Evolutionary conservation across 2,329 filamentous ascomycete genomes (phyloP), one percentile per base, ranked within the genome.

Genomic region (Kalmusia sp.): DNA sequence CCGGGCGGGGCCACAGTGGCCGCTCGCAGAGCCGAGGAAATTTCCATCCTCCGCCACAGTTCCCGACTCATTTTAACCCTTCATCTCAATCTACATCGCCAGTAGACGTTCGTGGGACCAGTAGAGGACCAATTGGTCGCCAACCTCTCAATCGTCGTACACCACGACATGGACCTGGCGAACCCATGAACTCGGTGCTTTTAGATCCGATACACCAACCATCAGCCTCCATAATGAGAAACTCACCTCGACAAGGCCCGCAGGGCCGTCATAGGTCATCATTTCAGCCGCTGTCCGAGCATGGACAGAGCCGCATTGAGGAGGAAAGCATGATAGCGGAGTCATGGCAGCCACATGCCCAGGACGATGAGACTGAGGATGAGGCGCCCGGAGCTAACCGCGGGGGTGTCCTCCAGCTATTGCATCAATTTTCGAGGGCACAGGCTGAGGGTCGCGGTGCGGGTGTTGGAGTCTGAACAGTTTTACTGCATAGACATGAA

Each of bases 121-220:
- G 65, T 44, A 65, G 64, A 55, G 68, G 63, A 1, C 69, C 65
- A 7, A 28, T 57, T 4, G 54, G 59, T 6, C 58, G 64, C 40
- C 66, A 67, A 41, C 55, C 59, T 24, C 39, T 62, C 3, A 68
- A 66, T 24, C 68, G 67, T 15, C 64, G 68, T 21, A 61, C 67
- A 15, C 58, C 65, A 5, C 57, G 60, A 48, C 59, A 62, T 46
- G 61, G 57, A 8, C 59, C 63, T 30, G 37, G 70, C 4, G 89
- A 87, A 8, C 88, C 88, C 4, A 87, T 90, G 82, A 84, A 86
- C 15, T 92, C 89, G 1, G 84, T 90, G 59, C 79, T 93, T 1
- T 79, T 93, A 2, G 90, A 93, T 72, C 86, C 89, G 2, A 89
- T 90, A 66, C 87, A 93, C 56, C 89, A 92, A 55, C 89, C 89